These are phyloP conservation scores for Colletotrichum cereale DNA, from an alignment of 2,329 filamentous ascomycete genomes.

Conservation along the genomic window DNA sequence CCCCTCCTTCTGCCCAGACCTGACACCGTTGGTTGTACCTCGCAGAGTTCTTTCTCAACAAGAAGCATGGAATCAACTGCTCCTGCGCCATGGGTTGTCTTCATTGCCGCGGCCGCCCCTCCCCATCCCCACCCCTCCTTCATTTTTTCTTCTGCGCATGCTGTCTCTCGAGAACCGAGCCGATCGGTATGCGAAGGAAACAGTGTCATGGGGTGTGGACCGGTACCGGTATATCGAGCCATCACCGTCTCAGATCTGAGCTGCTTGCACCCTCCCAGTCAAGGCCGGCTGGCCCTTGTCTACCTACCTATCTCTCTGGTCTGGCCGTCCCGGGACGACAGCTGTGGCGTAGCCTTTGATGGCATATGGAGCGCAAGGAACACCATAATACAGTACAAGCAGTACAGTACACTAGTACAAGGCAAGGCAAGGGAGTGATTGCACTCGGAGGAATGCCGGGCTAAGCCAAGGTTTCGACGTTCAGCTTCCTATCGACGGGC, in stretches of 20 bases:
- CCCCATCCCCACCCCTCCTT: not conserved
- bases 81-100: not conserved
- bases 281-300: constrained; percentile 2
- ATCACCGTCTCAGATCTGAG: not conserved
- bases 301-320: not conserved
- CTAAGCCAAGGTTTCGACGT: not conserved
- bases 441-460: not conserved
- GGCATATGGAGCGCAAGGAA: not conserved
- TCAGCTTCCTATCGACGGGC: not conserved
- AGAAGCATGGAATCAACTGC: constrained; percentile 2
- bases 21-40: not conserved
- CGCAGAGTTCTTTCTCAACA: not conserved
- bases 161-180: not conserved
- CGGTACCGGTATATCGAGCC: not conserved
- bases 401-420: too few species aligned
- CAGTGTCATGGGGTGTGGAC: not conserved
- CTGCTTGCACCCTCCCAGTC: constrained; percentile 11
- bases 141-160: not conserved
- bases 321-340: not conserved
- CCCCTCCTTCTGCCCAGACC: not conserved
- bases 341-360: not conserved
- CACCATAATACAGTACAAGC: not conserved
- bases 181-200: not conserved
- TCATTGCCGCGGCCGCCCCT: not conserved
- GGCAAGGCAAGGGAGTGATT: not conserved